These are phyloP conservation scores for Syzygium aromaticum DNA, from an alignment of 345 rosid genomes.

Conservation along the genomic window DNA sequence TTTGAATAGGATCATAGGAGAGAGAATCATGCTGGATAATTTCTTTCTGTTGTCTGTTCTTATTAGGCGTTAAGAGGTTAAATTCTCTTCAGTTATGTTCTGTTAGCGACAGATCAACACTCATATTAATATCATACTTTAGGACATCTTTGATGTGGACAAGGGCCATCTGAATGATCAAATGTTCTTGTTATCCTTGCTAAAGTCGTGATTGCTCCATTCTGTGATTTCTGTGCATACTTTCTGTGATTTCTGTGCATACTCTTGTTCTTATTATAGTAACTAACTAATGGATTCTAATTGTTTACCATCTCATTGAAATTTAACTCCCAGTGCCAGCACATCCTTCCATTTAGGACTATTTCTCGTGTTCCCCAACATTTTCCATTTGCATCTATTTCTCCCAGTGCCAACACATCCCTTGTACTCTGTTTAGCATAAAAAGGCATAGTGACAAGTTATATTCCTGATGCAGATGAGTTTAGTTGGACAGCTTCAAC, in stretches of 20 bases:
- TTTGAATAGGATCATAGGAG: neutral
- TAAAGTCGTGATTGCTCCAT: too few species aligned
- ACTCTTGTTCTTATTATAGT: neutral
- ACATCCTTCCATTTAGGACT: neutral
- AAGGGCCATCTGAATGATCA: neutral
- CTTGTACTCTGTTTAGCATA: neutral
- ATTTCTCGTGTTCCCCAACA: neutral
- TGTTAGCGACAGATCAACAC: neutral
- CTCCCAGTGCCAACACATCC: neutral
- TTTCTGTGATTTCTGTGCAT: neutral
- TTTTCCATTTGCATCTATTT: neutral
- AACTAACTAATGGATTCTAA: neutral
- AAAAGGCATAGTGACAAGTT: slow-evolving; percentile 3
- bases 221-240: neutral
- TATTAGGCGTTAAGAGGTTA: neutral
- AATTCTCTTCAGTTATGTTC: neutral
- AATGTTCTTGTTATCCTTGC: neutral
- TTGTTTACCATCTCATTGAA: neutral
- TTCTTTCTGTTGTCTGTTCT: too few species aligned
- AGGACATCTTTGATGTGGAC: neutral
- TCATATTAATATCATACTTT: neutral
- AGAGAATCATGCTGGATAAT: neutral
- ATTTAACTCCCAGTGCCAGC: neutral
- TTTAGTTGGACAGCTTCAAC: slow-evolving; percentile 84
- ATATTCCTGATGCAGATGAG: slow-evolving; percentile 48